Conservation (phyloP, 352 stramenopile species). For the Lagenidium giganteum region DNA sequence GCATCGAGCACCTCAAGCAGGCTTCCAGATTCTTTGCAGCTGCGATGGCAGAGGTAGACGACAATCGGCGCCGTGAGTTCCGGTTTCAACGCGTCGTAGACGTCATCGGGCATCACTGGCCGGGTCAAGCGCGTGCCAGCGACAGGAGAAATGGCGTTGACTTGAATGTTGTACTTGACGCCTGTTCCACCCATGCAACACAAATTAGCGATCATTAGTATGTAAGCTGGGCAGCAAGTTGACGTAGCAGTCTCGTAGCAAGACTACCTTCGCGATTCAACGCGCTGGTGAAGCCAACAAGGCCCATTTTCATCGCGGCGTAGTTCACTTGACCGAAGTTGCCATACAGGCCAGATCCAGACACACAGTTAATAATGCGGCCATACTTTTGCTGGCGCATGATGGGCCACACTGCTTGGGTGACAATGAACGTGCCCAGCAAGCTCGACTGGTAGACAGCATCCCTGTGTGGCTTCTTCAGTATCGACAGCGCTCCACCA, state of each 20-base stretch:
- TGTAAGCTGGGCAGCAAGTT: background rate
- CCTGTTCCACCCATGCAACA: no score
- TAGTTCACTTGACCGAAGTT: constrained; percentile 83
- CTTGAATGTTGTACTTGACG: constrained; percentile 70
- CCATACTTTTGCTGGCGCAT: constrained; percentile 73
- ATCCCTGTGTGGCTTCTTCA: constrained; percentile 34
- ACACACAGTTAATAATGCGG: constrained; percentile 68
- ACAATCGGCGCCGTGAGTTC: constrained; percentile 63
- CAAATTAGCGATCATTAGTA: background rate
- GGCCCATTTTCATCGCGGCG: constrained; percentile 68
- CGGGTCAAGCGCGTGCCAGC: constrained; percentile 60
- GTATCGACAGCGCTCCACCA: background rate
- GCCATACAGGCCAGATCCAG: constrained; percentile 57
- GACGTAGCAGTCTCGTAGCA: background rate
- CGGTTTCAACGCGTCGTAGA: constrained; percentile 47
- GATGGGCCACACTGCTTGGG: constrained; percentile 58
- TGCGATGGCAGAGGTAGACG: constrained; percentile 55
- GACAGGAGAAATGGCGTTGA: constrained; percentile 67
- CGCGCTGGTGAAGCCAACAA: constrained; percentile 63
- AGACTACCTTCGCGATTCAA: constrained; percentile 57
- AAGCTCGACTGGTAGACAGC: constrained; percentile 54
- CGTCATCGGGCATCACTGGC: constrained; percentile 56
- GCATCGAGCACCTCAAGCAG: constrained; percentile 31
- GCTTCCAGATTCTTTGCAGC: constrained; percentile 42
- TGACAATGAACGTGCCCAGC: constrained; percentile 54